A percentile compares a stretch with the other conserved stretches of the same genome.
Evolutionary conservation across 163 green algal genomes (phyloP).

Genomic region (Coccomyxa subellipsoidea): DNA sequence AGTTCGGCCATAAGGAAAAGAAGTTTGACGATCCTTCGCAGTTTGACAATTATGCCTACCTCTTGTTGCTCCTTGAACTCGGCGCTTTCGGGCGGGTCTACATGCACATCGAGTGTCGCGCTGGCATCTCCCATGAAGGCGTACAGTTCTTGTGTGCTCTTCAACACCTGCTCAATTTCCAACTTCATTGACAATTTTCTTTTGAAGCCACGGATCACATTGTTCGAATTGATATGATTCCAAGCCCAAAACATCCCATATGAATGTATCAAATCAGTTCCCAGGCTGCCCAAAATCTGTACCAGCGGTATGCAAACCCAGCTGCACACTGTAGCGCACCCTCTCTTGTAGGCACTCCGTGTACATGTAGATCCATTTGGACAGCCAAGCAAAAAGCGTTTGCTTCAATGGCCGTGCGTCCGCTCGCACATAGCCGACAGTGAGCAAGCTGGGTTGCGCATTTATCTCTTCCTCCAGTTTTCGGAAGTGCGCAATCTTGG

Average conservation of each 20-base stretch:
- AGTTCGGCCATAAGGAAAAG: too few species aligned
- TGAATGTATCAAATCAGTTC: too few species aligned
- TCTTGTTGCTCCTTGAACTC: too few species aligned
- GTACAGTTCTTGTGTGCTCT: background rate
- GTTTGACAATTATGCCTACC: too few species aligned
- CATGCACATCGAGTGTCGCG: background rate
- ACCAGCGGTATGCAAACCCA: too few species aligned
- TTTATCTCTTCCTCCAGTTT: constrained; percentile 69
- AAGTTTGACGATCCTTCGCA: too few species aligned
- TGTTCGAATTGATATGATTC: too few species aligned
- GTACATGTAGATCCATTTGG: constrained; percentile 90
- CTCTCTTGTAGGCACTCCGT: constrained; percentile 77
- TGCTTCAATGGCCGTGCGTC: constrained; percentile 84
- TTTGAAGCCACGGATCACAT: too few species aligned
- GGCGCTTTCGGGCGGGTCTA: constrained; percentile 11
- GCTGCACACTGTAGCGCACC: too few species aligned
- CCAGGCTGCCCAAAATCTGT: too few species aligned
- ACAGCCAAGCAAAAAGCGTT: constrained; percentile 76
- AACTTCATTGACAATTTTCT: too few species aligned
- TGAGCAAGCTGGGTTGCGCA: constrained; percentile 50
- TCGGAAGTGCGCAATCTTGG: constrained; percentile 71
- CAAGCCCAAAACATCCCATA: too few species aligned
- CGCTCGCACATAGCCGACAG: constrained; percentile 72
- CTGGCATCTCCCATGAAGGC: background rate
- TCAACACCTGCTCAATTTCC: background rate